These are phyloP conservation scores for Naegleria lovaniensis DNA, from an alignment of 208 protist genomes.

Conservation along the genomic window DNA sequence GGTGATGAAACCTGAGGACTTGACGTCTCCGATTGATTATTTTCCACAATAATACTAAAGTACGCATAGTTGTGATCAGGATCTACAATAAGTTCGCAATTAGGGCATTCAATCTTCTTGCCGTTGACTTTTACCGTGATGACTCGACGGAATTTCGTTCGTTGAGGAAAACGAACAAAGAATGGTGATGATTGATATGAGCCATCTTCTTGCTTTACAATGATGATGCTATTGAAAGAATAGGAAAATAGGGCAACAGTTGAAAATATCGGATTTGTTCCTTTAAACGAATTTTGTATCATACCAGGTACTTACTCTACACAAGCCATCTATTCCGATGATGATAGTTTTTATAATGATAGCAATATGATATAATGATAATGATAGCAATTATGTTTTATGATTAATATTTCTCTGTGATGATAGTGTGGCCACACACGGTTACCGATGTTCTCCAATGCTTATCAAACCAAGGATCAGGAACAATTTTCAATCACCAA, in stretches of 20 bases:
- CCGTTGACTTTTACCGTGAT: not conserved
- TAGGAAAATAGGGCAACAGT: no score
- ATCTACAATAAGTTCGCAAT: not conserved
- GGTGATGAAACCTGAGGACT: not conserved
- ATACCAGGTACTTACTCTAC: not conserved
- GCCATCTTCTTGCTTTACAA: constrained; percentile 11
- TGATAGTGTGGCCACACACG: no score
- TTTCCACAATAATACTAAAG: not conserved
- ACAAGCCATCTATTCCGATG: not conserved
- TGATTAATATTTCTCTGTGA: no score
- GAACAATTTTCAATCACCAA: no score
- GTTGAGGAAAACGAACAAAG: not conserved
- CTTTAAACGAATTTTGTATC: no score
- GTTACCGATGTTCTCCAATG: no score
- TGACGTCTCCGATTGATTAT: not conserved
- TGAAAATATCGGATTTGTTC: no score
- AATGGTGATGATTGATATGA: not conserved
- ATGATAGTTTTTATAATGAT: no score
- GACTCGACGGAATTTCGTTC: not conserved
- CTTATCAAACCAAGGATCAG: no score
- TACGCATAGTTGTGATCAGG: not conserved
- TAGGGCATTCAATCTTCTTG: not conserved
- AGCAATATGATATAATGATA: no score
- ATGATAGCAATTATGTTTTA: no score
- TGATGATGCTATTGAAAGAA: not conserved